Conservation (phyloP, 2,329 filamentous ascomycete genomes). For the Ophiostoma piceae region DNA sequence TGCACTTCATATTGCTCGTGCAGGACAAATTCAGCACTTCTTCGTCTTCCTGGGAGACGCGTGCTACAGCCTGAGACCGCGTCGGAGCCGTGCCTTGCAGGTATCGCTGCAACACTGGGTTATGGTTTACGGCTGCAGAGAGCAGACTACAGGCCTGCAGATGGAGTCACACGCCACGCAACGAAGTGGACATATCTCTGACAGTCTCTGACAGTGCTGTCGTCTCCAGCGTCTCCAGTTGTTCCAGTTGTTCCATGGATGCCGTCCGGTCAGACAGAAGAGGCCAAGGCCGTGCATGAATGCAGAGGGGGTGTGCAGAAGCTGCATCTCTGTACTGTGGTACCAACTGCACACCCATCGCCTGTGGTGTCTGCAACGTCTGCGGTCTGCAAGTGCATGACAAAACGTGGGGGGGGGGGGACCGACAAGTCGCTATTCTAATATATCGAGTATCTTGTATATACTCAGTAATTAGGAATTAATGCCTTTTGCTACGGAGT, state of each 20-base stretch:
- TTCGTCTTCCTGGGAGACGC: not conserved
- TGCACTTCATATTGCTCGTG: not conserved
- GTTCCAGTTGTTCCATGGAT: not conserved
- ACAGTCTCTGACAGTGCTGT: not conserved
- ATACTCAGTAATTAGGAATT: not conserved
- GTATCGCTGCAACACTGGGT: not conserved
- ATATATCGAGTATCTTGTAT: not conserved
- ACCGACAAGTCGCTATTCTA: not conserved
- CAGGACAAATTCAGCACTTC: not conserved
- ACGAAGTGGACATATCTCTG: not conserved
- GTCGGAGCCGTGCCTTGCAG: not conserved
- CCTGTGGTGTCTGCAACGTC: not conserved
- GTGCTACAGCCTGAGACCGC: not conserved
- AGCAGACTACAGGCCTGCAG: not conserved
- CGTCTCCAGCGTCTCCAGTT: not conserved
- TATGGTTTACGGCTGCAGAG: not conserved
- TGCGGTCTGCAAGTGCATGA: not conserved
- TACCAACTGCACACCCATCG: not conserved
- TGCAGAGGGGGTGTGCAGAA: conserved; percentile 4
- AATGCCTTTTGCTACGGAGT: not conserved
- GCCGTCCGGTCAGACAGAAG: not conserved
- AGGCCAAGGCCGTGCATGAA: conserved; percentile 1
- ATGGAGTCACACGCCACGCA: not conserved
- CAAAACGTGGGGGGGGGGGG: not conserved
- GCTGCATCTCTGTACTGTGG: not conserved